Base-by-base conservation (phyloP, 768 basidiomycete species). In the Hericium erinaceus region DNA sequence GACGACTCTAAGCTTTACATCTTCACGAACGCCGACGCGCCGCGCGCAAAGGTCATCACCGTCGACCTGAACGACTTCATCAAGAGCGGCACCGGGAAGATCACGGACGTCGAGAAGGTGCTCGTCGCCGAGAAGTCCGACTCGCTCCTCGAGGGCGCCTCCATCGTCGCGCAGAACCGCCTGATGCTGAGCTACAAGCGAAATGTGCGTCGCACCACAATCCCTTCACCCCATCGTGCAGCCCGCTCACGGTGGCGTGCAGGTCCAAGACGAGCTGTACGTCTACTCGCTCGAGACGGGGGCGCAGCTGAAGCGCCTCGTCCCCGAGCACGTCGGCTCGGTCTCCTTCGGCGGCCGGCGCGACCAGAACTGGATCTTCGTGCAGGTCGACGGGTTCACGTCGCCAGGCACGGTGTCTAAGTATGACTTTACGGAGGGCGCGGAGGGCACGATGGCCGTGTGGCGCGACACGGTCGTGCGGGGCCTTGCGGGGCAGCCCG, bases 211-310 rank as follows among this genome's bases (percentile, higher is more conserved):
- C 7, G 8, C 44, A 20, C 15, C 16, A 15, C 5, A 18, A 8
- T 6, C n/a, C 44, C 44, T 46, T n/a, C 33, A 33, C 33, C 9
- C 33, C 33, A 10, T 2, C 9, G 4, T 55, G 10, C 26, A 48
- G 16, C 33, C 20, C 11, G 20, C 16, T 48, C 20, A 8, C 10
- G 13, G 26, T 3, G 3, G 16, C 26, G 24, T 15, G 16, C 58
- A 85, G 87, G 87, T 92, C 65, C 85, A 83, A 58, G 88, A 92
- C 64, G 86, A 90, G 69, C 75, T 92, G 37, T 88, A 89, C 68
- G 67, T 93, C 46, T 84, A 88, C 70, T 72, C 61, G 52, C 63
- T 79, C 39, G 72, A 77, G 50, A 67, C 69, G 4, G 89, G 90
- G 26, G 63, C 73, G 60, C 75, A 72, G 52, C 60, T 87, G 53